These are phyloP conservation scores for Clarkia xantiana DNA, from an alignment of 345 rosid species.

Conservation along the genomic window DNA sequence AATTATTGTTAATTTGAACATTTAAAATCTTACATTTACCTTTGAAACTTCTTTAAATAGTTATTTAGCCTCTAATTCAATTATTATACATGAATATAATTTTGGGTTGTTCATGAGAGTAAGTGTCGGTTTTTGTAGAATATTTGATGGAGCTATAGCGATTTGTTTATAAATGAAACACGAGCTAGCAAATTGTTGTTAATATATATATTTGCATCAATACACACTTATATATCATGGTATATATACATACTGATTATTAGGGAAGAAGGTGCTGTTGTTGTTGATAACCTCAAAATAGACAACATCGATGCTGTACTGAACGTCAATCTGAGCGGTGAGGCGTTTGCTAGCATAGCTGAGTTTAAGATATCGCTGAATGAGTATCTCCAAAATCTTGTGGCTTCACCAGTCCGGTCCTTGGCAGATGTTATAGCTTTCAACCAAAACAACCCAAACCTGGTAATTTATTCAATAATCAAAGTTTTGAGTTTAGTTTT, in stretches of 20 bases:
- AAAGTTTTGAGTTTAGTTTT: neutral
- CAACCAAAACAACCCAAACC: slow-evolving; percentile 14
- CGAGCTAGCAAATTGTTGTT: too few relatives aligned
- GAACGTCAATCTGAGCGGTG: slow-evolving; percentile 6
- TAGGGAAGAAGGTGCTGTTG: slow-evolving; percentile 37
- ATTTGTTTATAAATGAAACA: too few relatives aligned
- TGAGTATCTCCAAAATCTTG: slow-evolving; percentile 12
- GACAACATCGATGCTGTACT: slow-evolving; percentile 22
- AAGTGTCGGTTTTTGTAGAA: too few relatives aligned
- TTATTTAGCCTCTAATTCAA: too few relatives aligned
- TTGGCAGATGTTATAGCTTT: slow-evolving; percentile 19
- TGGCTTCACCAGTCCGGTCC: slow-evolving; percentile 17
- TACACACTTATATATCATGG: neutral
- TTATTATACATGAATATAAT: too few relatives aligned
- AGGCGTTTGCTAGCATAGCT: slow-evolving; percentile 10
- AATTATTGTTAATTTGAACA: too few relatives aligned
- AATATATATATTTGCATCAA: neutral
- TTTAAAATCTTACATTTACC: too few relatives aligned
- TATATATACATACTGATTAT: neutral
- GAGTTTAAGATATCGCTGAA: slow-evolving; percentile 20
- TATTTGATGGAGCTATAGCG: too few relatives aligned
- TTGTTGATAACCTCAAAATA: slow-evolving; percentile 33
- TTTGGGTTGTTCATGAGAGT: too few relatives aligned
- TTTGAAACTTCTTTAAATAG: too few relatives aligned
- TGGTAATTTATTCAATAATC: slow-evolving; percentile 7